These are phyloP conservation scores for Punica granatum DNA, from an alignment of 345 rosid species.

Conservation along the genomic window DNA sequence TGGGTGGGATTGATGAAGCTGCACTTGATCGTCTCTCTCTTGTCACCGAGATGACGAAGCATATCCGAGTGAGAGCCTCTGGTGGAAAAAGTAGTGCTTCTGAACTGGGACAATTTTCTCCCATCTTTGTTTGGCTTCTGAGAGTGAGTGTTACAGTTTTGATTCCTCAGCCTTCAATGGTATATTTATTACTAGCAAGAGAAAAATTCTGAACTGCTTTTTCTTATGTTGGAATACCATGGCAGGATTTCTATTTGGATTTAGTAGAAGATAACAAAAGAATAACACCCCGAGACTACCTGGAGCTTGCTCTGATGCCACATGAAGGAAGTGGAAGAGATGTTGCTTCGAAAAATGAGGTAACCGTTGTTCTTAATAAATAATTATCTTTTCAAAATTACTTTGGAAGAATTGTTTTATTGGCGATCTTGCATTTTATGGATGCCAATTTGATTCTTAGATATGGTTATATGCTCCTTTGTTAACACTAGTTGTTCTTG, in stretches of 20 bases:
- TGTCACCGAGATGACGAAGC: slow-evolving; percentile 96
- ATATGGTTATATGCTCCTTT: too few species aligned
- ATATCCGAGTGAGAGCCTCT: slow-evolving; percentile 90
- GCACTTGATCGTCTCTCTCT: slow-evolving; percentile 93
- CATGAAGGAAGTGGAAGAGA: slow-evolving; percentile 77
- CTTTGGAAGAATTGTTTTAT: too few species aligned
- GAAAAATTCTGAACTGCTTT: background rate
- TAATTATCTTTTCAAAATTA: background rate
- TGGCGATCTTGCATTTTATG: too few species aligned
- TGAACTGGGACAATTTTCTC: slow-evolving; percentile 89
- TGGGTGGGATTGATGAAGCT: slow-evolving; percentile 98
- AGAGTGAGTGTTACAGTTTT: slow-evolving; percentile 48
- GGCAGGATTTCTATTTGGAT: slow-evolving; percentile 91
- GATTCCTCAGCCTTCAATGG: background rate
- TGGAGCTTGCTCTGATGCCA: slow-evolving; percentile 85
- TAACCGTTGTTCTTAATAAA: slow-evolving; percentile 20
- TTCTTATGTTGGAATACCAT: background rate
- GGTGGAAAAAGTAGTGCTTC: slow-evolving; percentile 71
- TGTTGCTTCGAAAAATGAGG: slow-evolving; percentile 92
- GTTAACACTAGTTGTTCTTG: too few species aligned
- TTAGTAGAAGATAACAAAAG: slow-evolving; percentile 71
- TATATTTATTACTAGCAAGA: background rate
- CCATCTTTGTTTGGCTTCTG: slow-evolving; percentile 96
- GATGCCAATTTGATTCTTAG: too few species aligned
- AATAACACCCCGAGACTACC: slow-evolving; percentile 92